Percentiles rank a stretch among this genome's conserved stretches.
Evolutionary conservation across 805 yeast genomes (phyloP).

Genomic region (Wickerhamomyces ciferrii): DNA sequence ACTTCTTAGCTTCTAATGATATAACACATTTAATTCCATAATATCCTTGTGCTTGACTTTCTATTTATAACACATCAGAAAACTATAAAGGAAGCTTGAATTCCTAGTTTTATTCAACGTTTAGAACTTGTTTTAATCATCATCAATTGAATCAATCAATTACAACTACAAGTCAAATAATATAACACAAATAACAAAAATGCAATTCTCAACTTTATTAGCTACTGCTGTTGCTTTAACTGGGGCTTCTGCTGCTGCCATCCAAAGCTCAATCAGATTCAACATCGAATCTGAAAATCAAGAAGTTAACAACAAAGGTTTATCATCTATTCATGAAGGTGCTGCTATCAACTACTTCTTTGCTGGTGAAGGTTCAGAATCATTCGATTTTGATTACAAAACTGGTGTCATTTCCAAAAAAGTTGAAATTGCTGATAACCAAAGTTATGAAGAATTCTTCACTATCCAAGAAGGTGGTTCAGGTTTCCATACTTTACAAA

Average conservation of each 20-base stretch:
- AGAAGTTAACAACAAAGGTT: background rate
- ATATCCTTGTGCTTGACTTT: no score
- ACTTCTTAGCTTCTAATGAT: no score
- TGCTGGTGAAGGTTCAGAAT: conserved; percentile 9
- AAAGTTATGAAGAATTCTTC: background rate
- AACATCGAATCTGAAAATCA: background rate
- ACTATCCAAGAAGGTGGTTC: background rate
- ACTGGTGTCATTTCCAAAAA: conserved; percentile 5
- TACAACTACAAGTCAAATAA: no score
- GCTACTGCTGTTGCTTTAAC: conserved; percentile 2
- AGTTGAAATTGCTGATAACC: background rate
- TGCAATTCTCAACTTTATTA: conserved; percentile 7
- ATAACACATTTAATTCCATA: no score
- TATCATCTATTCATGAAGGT: conserved; percentile 15
- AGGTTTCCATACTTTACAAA: conserved; percentile 11
- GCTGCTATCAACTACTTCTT: conserved; percentile 16
- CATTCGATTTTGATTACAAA: conserved; percentile 1
- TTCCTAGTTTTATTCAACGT: no score
- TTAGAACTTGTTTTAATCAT: no score
- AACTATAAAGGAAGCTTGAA: no score
- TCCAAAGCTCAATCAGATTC: background rate
- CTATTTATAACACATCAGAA: no score
- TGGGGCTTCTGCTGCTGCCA: conserved; percentile 2
- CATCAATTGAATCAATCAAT: no score
- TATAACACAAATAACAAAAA: background rate